Conservation (phyloP, 306 rosid species). For the Acacia confusa region DNA sequence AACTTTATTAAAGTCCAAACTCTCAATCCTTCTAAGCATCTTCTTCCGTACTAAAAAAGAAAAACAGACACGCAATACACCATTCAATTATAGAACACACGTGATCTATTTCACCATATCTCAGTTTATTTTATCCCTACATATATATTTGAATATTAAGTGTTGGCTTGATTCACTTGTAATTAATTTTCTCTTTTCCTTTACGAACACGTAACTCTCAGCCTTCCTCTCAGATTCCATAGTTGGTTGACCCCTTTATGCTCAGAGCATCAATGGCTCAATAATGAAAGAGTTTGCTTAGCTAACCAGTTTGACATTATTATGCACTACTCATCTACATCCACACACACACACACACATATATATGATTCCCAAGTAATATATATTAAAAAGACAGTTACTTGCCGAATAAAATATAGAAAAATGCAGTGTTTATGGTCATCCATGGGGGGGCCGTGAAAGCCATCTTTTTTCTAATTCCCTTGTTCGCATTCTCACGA, state of each 20-base stretch:
- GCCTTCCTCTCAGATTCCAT: not conserved
- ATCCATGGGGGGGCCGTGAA: constrained; percentile 19
- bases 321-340: not conserved
- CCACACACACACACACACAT: not conserved
- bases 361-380: not conserved
- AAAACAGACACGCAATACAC: not conserved
- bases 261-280: not conserved
- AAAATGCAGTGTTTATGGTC: not conserved
- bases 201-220: not conserved
- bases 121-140: not conserved
- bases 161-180: not conserved
- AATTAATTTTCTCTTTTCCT: not conserved
- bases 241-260: not conserved
- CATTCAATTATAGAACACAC: not conserved
- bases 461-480: constrained; percentile 23
- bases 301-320: constrained; percentile 11
- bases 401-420: not conserved
- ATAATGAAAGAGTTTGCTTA: constrained; percentile 21
- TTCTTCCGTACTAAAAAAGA: not conserved
- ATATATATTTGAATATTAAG: not conserved
- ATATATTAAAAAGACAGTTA: not conserved
- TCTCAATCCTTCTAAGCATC: not conserved
- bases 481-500: constrained; percentile 24
- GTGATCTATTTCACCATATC: not conserved
- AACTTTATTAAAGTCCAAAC: not conserved